These are phyloP conservation scores for Heliamphora pulchella DNA, from an alignment of 179 eudicot species.

Conservation along the genomic window DNA sequence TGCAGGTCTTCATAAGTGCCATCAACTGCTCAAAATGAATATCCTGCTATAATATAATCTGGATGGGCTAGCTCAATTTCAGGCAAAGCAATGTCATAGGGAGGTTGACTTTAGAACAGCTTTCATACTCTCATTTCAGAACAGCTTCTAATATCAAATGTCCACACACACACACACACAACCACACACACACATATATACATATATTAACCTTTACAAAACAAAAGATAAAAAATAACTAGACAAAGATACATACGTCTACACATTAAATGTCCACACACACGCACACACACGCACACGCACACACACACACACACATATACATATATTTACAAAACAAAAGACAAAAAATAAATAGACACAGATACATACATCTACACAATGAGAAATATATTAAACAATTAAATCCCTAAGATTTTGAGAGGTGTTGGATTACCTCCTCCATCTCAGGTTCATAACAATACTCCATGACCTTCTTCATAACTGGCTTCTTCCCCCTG, in stretches of 20 bases:
- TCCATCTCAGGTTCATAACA: constrained; percentile 99
- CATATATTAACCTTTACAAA: too few relatives aligned
- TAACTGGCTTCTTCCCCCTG: constrained; percentile 59
- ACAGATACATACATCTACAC: background rate
- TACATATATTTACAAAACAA: too few relatives aligned
- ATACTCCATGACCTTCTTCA: constrained; percentile 82
- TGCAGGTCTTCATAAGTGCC: background rate
- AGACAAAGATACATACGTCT: too few relatives aligned
- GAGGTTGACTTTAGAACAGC: background rate
- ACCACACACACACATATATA: too few relatives aligned
- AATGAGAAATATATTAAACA: background rate
- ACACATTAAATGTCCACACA: too few relatives aligned
- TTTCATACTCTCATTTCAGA: background rate
- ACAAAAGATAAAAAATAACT: too few relatives aligned
- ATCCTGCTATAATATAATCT: constrained; percentile 1
- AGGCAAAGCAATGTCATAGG: background rate
- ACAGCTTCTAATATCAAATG: background rate
- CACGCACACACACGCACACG: too few relatives aligned
- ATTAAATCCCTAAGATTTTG: background rate
- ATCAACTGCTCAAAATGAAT: background rate
- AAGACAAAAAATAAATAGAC: background rate
- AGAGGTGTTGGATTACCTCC: constrained; percentile 49
- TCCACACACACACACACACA: too few relatives aligned
- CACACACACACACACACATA: too few relatives aligned
- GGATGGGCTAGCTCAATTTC: constrained; percentile 4